Evolutionary conservation across 257 asterid genomes (phyloP).

Genomic region (Solanum lignicaule): DNA sequence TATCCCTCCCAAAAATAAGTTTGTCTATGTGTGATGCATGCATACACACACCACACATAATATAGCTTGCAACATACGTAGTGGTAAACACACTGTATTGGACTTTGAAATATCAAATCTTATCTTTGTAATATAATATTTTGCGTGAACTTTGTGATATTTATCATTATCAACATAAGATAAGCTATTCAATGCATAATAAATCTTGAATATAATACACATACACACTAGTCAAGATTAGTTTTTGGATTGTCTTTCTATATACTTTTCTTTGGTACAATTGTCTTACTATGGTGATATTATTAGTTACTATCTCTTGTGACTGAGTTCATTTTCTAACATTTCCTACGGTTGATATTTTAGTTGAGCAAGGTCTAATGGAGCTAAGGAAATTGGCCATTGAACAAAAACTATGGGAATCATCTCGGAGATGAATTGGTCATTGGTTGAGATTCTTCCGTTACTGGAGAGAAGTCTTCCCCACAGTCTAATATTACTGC

Average conservation of each 20-base stretch:
- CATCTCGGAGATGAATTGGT: slow-evolving; percentile 34
- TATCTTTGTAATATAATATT: not conserved
- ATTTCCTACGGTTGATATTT: not conserved
- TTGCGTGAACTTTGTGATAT: not conserved
- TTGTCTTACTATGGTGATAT: not conserved
- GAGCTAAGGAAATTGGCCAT: slow-evolving; percentile 39
- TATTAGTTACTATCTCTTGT: not conserved
- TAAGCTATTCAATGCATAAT: not conserved
- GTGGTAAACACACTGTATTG: not conserved
- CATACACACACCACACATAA: not conserved
- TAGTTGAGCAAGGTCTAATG: slow-evolving; percentile 42
- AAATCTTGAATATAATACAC: not conserved
- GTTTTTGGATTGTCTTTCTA: not conserved
- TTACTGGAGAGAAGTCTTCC: slow-evolving; percentile 26
- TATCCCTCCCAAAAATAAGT: not conserved
- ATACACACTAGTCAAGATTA: not conserved
- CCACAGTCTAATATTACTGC: slow-evolving; percentile 1
- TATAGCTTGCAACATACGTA: not conserved
- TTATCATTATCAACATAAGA: not conserved
- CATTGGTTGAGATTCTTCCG: slow-evolving; percentile 21
- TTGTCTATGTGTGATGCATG: not conserved
- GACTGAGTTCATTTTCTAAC: not conserved
- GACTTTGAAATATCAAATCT: not conserved
- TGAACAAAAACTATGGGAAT: slow-evolving; percentile 36
- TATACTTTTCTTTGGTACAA: not conserved